Base-by-base conservation (phyloP, 2,329 filamentous ascomycete genomes). In the Torrubiellomyces zombiae region DNA sequence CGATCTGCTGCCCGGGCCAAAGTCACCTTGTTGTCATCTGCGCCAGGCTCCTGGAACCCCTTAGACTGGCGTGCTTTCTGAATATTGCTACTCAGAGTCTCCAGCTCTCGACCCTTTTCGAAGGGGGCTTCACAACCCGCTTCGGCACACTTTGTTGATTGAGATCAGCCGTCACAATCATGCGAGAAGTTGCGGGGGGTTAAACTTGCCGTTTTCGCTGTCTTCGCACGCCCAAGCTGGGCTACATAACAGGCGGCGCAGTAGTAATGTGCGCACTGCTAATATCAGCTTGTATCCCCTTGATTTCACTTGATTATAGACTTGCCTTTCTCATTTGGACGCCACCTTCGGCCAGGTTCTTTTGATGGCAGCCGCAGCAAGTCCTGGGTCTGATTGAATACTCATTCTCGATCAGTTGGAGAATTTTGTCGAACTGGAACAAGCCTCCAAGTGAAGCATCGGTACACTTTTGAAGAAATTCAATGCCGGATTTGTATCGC, bases 211-310 rank as follows among this genome's bases (percentile, higher is more conserved):
- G n/a, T n/a, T n/a, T n/a, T n/a, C n/a, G n/a, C n/a, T n/a, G n/a
- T n/a, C n/a, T n/a, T n/a, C n/a, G n/a, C n/a, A n/a, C n/a, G n/a
- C n/a, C n/a, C n/a, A n/a, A n/a, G n/a, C n/a, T n/a, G n/a, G 3
- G 13, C 14, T 2, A 11, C 1, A 3, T 46, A 20, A 18, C 50
- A 55, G 0, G 4, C 3, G 0, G 2, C 1, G 27, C 51, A 55
- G 18, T 44, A 50, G 1, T 43, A 13, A 23, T 56, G 51, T 0
- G 32, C 28, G 15, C 52, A 55, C 50, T 51, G 8, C 10, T 2
- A 8, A 14, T 2, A 9, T 41, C 18, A 46, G 33, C 13, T 17
- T n/a, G 2, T 11, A 21, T n/a, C n/a, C 12, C 16, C 2, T 13
- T 2, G 5, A 31, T 20, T n/a, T n/a, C n/a, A n/a, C n/a, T n/a